phyloP scores from a whole-genome alignment of 2,329 filamentous ascomycete genomes.

The Epichloe aotearoae region DNA sequence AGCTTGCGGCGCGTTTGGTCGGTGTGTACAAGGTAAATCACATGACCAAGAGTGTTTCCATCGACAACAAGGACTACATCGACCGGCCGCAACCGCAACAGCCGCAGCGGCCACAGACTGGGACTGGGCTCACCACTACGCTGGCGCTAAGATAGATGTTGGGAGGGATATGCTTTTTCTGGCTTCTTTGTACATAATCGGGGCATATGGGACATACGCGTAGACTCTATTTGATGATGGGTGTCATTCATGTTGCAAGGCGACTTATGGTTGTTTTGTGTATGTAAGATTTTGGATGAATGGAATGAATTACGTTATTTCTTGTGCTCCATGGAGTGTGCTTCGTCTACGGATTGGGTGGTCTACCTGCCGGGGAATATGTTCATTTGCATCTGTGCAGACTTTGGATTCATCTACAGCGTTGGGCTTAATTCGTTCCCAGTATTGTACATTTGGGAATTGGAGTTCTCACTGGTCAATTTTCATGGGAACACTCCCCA shows the following conservation, averaged over 20 bases:
- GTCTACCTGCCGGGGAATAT: no score
- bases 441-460: no score
- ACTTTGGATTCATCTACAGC: no score
- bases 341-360: no score
- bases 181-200: conserved; percentile 1
- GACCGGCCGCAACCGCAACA: conserved; percentile 22
- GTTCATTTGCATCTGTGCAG: no score
- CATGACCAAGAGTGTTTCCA: conserved; percentile 88
- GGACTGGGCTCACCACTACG: conserved; percentile 19
- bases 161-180: not conserved
- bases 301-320: not conserved
- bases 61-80: conserved; percentile 74
- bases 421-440: no score
- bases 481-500: no score
- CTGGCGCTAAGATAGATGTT: conserved; percentile 20
- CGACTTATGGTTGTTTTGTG: not conserved
- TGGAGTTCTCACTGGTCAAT: no score
- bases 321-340: not conserved
- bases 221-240: not conserved
- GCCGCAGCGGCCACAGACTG: conserved; percentile 15
- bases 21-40: conserved; percentile 99
- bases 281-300: conserved; percentile 3
- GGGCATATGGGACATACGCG: not conserved
- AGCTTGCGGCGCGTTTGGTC: conserved; percentile 85
- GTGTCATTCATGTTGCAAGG: not conserved